These are phyloP conservation scores for Neofusicoccum ribis DNA, from an alignment of 2,329 filamentous ascomycete species.

Conservation along the genomic window DNA sequence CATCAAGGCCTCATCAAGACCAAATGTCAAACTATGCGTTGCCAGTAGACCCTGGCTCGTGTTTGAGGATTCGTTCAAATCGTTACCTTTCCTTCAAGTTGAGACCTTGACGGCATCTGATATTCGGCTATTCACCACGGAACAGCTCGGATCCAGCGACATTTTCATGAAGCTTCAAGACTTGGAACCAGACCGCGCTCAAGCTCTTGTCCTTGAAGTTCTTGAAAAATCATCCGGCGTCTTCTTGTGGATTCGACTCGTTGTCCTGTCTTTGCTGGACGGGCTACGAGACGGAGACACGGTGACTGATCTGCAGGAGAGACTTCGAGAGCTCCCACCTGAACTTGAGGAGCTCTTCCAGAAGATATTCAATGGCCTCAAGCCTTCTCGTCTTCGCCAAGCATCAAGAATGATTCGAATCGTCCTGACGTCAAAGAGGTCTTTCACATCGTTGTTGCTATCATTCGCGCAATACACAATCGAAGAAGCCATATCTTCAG, in stretches of 20 bases:
- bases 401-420: constrained; percentile 23
- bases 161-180: background rate
- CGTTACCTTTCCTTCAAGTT: background rate
- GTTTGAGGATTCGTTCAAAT: constrained; percentile 7
- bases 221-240: constrained; percentile 23
- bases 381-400: background rate
- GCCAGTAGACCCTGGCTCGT: background rate
- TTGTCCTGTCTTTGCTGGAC: constrained; percentile 21
- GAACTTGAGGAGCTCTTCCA: constrained; percentile 24
- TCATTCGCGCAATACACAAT: constrained; percentile 18
- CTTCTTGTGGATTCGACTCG: constrained; percentile 26
- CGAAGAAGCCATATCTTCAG: background rate
- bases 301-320: constrained; percentile 13
- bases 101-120: constrained; percentile 11
- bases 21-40: constrained; percentile 10
- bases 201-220: constrained; percentile 3
- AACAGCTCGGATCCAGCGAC: background rate
- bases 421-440: background rate
- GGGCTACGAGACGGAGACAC: constrained; percentile 22
- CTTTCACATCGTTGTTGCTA: constrained; percentile 15
- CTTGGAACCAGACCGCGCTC: background rate
- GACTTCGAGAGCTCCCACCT: constrained; percentile 19
- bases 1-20: background rate
- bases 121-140: background rate
- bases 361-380: constrained; percentile 1